Evolutionary conservation across 2,329 filamentous ascomycete genomes (phyloP).

Genomic region (Colletotrichum falcatum): DNA sequence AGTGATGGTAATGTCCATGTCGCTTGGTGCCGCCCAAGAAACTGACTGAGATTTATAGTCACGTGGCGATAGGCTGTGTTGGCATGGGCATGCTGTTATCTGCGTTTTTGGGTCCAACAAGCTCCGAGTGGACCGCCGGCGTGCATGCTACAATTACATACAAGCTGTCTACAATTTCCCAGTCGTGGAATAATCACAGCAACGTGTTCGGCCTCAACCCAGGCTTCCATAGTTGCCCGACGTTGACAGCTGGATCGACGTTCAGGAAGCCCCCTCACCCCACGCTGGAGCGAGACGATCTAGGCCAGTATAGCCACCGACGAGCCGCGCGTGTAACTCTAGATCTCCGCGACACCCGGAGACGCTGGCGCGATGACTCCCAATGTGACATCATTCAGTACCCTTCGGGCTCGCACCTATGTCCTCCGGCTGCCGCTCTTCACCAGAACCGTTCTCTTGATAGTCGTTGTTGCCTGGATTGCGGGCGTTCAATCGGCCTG

Average conservation of each 20-base stretch:
- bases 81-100: slow-evolving; percentile 5
- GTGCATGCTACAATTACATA: slow-evolving; percentile 37
- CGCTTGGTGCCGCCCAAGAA: background rate
- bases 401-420: slow-evolving; percentile 81
- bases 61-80: slow-evolving; percentile 33
- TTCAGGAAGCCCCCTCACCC: background rate
- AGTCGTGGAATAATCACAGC: slow-evolving; percentile 5
- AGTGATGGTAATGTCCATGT: too few relatives aligned
- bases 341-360: background rate
- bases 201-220: slow-evolving; percentile 11
- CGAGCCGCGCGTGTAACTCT: background rate
- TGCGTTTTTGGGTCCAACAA: slow-evolving; percentile 16
- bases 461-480: slow-evolving; percentile 68
- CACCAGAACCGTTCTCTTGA: slow-evolving; percentile 78
- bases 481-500: slow-evolving; percentile 76
- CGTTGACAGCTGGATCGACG: background rate
- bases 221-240: slow-evolving; percentile 4
- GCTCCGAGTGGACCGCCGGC: slow-evolving; percentile 15
- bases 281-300: background rate
- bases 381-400: slow-evolving; percentile 66
- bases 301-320: background rate
- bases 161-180: slow-evolving; percentile 30
- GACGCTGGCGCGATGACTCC: slow-evolving; percentile 30
- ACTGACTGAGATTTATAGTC: background rate
- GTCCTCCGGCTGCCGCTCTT: slow-evolving; percentile 87